Evolutionary conservation across 2,329 filamentous ascomycete species (phyloP).

Genomic region (Ascochyta fabae): DNA sequence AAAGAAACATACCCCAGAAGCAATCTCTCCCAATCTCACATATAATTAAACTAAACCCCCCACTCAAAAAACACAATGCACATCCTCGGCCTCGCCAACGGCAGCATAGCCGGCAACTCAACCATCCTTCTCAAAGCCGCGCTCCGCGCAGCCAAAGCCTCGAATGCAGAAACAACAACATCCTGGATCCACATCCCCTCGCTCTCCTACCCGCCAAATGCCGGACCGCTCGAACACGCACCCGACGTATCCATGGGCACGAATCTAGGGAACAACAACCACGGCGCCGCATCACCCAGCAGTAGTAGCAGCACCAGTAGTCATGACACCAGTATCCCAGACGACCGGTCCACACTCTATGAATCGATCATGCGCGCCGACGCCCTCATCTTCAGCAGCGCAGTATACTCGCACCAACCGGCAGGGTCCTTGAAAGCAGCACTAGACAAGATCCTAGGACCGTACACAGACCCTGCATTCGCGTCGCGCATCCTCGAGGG

Average conservation of each 20-base stretch:
- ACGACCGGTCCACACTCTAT: slow-evolving; percentile 8
- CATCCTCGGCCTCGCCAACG: slow-evolving; percentile 20
- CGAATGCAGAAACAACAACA: slow-evolving; percentile 4
- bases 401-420: slow-evolving; percentile 18
- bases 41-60: too few relatives aligned
- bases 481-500: slow-evolving; percentile 3
- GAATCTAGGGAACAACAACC: slow-evolving; percentile 8
- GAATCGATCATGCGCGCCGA: slow-evolving; percentile 15
- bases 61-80: slow-evolving; percentile 5
- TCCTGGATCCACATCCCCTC: slow-evolving; percentile 20
- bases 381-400: slow-evolving; percentile 12
- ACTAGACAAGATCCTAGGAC: slow-evolving; percentile 13
- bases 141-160: slow-evolving; percentile 2
- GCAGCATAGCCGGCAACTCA: slow-evolving; percentile 16
- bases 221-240: slow-evolving; percentile 4
- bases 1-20: not conserved
- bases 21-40: not conserved
- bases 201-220: slow-evolving; percentile 13
- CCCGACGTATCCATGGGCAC: slow-evolving; percentile 12
- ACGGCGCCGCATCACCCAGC: not conserved
- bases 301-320: not conserved
- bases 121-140: slow-evolving; percentile 19
- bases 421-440: slow-evolving; percentile 9
- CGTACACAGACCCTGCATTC: slow-evolving; percentile 16
- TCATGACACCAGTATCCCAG: not conserved